These are phyloP conservation scores for Populus tremula DNA, from an alignment of 345 rosid species.

Conservation along the genomic window DNA sequence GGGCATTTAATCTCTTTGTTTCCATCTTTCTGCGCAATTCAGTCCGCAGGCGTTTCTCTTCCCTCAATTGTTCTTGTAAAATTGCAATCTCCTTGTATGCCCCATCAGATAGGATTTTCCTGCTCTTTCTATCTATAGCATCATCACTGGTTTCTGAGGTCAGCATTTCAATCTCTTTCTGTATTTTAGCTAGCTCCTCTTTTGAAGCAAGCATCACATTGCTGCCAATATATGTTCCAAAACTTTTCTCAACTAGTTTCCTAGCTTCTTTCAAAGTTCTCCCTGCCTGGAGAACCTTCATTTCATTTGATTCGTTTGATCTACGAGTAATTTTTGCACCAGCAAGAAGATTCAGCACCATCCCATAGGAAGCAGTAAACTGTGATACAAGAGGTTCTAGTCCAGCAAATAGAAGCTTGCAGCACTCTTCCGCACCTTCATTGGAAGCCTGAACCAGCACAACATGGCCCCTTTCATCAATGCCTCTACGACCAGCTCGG, in stretches of 20 bases:
- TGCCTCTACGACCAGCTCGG: slow-evolving; percentile 97
- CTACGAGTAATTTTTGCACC: slow-evolving; percentile 67
- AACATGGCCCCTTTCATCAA: slow-evolving; percentile 79
- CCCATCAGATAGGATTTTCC: slow-evolving; percentile 52
- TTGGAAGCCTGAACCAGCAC: slow-evolving; percentile 73
- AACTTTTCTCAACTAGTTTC: slow-evolving; percentile 88
- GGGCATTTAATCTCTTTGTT: slow-evolving; percentile 54
- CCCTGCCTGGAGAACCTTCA: slow-evolving; percentile 54
- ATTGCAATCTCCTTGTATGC: slow-evolving; percentile 73
- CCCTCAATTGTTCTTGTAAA: slow-evolving; percentile 67
- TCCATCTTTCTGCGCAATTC: slow-evolving; percentile 64
- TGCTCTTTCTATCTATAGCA: slow-evolving; percentile 75
- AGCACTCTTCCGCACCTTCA: slow-evolving; percentile 94
- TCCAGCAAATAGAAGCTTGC: slow-evolving; percentile 82
- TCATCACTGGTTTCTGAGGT: slow-evolving; percentile 70
- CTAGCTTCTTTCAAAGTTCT: slow-evolving; percentile 90
- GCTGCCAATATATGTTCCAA: slow-evolving; percentile 93
- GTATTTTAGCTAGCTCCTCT: slow-evolving; percentile 75
- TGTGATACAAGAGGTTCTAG: slow-evolving; percentile 90
- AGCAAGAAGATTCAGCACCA: slow-evolving; percentile 90
- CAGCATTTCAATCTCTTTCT: slow-evolving; percentile 64
- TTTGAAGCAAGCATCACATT: slow-evolving; percentile 88
- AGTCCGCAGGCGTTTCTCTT: slow-evolving; percentile 62
- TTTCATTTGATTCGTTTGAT: slow-evolving; percentile 50
- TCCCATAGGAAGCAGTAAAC: slow-evolving; percentile 96